Percentiles rank a stretch among this genome's conserved stretches.
Evolutionary conservation across 257 asterid species (phyloP).

Genomic region (Salvia miltiorrhiza): DNA sequence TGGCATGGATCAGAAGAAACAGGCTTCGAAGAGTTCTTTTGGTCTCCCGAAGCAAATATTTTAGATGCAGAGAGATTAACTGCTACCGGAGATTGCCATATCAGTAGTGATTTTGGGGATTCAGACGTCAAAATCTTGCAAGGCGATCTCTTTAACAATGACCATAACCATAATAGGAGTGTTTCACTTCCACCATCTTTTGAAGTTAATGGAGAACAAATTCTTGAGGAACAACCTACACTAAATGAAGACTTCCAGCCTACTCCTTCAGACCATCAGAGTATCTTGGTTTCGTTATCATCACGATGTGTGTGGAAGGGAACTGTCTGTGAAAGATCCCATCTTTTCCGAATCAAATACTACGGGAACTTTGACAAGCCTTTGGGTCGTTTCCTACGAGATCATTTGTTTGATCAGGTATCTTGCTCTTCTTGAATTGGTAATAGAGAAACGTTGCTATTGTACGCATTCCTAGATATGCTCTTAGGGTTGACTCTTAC

Average conservation of each 20-base stretch:
- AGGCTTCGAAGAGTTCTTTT: constrained; percentile 15
- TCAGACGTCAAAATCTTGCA: constrained; percentile 29
- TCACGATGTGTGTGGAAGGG: constrained; percentile 96
- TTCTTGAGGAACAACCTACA: constrained; percentile 36
- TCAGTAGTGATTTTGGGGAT: constrained; percentile 26
- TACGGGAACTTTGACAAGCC: constrained; percentile 94
- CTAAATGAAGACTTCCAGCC: constrained; percentile 74
- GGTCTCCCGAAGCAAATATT: constrained; percentile 28
- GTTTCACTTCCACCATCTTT: constrained; percentile 28
- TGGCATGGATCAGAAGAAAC: constrained; percentile 31
- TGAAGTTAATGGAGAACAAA: constrained; percentile 38
- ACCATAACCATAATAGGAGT: constrained; percentile 30
- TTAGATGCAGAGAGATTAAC: constrained; percentile 26
- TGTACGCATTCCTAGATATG: background rate
- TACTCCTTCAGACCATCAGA: constrained; percentile 84
- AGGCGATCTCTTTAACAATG: constrained; percentile 27
- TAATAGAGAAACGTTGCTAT: background rate
- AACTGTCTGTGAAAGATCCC: constrained; percentile 94
- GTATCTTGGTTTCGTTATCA: constrained; percentile 89
- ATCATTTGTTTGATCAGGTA: constrained; percentile 91
- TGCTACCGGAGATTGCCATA: constrained; percentile 23
- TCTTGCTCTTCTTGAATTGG: constrained; percentile 8
- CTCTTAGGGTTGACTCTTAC: background rate
- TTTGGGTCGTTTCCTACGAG: constrained; percentile 87
- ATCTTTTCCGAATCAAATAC: constrained; percentile 83